Conservation (phyloP, 2,329 filamentous ascomycete genomes). For the Neofusicoccum sp. region DNA sequence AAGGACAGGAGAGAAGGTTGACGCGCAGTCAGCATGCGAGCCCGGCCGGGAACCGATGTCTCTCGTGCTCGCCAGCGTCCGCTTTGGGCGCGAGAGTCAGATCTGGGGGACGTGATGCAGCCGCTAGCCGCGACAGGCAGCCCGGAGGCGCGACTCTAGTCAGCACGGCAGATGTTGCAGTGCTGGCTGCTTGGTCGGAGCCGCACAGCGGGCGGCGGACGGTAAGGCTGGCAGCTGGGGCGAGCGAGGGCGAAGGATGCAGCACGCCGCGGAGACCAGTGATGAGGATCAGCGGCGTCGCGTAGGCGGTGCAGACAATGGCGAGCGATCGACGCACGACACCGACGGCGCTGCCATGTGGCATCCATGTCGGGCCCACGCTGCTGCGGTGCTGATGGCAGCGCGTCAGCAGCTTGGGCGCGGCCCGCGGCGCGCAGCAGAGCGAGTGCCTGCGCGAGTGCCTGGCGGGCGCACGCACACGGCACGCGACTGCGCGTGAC, state of each 20-base stretch:
- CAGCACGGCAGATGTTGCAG: neutral
- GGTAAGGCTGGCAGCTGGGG: neutral
- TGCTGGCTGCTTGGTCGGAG: neutral
- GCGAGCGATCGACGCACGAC: neutral
- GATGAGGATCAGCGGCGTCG: conserved; percentile 15
- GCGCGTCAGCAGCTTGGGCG: neutral
- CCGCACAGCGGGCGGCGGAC: neutral
- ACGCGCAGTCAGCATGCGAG: neutral
- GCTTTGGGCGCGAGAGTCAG: conserved; percentile 6
- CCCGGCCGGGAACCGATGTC: too few relatives aligned
- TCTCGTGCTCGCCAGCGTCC: too few relatives aligned
- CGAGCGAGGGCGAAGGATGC: neutral
- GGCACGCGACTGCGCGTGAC: conserved; percentile 3
- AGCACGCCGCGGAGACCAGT: neutral
- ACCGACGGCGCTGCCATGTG: conserved; percentile 4
- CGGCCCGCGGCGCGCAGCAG: conserved; percentile 1
- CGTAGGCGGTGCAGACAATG: neutral
- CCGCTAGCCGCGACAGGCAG: neutral
- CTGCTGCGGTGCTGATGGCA: neutral
- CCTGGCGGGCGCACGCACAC: neutral
- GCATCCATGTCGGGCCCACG: conserved; percentile 2
- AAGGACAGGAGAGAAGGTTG: neutral
- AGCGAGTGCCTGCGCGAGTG: too few relatives aligned
- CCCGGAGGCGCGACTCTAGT: neutral
- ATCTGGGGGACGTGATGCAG: neutral